Evolutionary conservation across 129 eudicot genomes (phyloP), one percentile per base, ranked within the genome.

Genomic region (Pittosporum tobira): DNA sequence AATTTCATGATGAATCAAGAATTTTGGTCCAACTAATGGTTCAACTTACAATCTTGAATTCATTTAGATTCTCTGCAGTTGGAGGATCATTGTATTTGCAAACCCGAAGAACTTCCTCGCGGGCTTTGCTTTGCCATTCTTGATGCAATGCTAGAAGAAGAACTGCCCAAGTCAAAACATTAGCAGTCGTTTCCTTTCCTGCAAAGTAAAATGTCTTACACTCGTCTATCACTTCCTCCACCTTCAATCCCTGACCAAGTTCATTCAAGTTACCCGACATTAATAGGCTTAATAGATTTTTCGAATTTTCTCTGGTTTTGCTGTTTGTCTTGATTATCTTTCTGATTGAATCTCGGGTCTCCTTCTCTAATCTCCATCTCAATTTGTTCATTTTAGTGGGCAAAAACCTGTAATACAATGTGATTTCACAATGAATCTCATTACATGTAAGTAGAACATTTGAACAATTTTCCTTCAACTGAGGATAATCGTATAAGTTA

Each of bases 191-290:
- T 47, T 72, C 83, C 42, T 72, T 63, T 12, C 83, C 76, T 37
- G 58, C 76, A 31, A 59, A 75, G 48, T 69, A 75, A 48, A 75
- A 75, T 12, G 80, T 69, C 65, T 77, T 77, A 63, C 83, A 77
- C 62, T 77, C 83, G 9, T 72, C 79, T 49, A 77, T 77, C 15
- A 72, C 66, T 51, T 77, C 78, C 22, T 76, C 82, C 3, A 55
- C 57, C 9, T 45, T 56, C 23, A 77, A 29, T n/a, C 59, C 48
- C 42, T 40, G 36, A 3, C 55, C 57, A 23, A 21, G 29, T 63
- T 59, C 21, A 58, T 40, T 53, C 40, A 27, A n/a, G n/a, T 21
- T 21, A 11, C 19, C 65, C 16, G 71, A 64, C 62, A 63, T 63
- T n/a, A 72, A 54, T n/a, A 77, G 23, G 50, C 57, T 67, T 1